phyloP scores from a whole-genome alignment of 139 green algal species.

The Chlorella sorokiniana region DNA sequence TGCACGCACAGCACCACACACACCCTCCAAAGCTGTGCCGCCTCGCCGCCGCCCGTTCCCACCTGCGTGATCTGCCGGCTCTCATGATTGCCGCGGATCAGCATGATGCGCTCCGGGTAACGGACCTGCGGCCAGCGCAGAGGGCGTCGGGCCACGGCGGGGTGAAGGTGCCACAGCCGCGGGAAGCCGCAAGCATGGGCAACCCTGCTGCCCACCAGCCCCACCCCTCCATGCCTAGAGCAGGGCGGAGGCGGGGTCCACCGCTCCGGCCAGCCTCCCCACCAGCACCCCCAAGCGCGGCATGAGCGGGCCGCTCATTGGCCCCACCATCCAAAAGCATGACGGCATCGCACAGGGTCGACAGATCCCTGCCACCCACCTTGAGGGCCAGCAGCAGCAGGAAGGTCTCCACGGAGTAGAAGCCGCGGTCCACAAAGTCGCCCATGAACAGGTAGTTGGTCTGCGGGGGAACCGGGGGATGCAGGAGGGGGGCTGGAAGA shows the following conservation, averaged over 20 bases:
- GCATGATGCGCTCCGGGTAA: constrained; percentile 94
- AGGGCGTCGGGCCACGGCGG: no score
- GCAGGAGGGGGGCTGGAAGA: background rate
- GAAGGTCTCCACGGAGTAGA: constrained; percentile 99
- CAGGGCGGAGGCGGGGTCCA: no score
- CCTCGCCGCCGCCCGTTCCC: background rate
- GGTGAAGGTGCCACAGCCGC: no score
- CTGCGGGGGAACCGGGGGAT: constrained; percentile 32
- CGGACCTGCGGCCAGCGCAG: constrained; percentile 70
- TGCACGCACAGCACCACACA: background rate
- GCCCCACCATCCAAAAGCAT: no score
- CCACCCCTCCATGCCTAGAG: no score
- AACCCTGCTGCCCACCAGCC: no score
- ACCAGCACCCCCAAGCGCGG: no score
- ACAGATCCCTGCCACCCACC: constrained; percentile 70
- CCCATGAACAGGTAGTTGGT: constrained; percentile 99
- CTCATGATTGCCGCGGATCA: constrained; percentile 99
- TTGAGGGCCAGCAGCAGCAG: constrained; percentile 98
- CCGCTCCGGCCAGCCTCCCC: no score
- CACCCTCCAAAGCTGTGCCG: background rate
- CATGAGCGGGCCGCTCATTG: no score
- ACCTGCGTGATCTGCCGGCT: constrained; percentile 98
- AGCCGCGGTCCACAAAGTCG: constrained; percentile 98
- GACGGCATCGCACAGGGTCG: no score
- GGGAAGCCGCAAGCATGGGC: no score